Evolutionary conservation across 306 rosid species (phyloP).

Genomic region (Ormosia semicastrata): DNA sequence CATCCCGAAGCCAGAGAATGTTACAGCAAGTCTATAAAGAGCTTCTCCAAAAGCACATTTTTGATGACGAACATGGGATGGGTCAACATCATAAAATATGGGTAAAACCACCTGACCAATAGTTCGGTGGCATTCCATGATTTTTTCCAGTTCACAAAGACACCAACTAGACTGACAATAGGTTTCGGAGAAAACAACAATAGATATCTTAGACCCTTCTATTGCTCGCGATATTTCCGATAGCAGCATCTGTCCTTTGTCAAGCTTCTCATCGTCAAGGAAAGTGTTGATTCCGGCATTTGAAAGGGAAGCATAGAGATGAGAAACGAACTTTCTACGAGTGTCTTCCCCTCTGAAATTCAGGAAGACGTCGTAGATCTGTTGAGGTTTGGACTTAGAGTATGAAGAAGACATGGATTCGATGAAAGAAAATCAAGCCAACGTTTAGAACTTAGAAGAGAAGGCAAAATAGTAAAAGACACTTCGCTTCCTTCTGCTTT

Average conservation of each 20-base stretch:
- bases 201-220: not conserved
- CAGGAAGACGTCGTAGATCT: conserved; percentile 18
- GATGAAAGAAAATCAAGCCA: not conserved
- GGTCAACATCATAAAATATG: not conserved
- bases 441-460: no score
- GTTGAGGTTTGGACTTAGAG: not conserved
- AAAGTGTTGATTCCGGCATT: not conserved
- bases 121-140: not conserved
- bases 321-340: not conserved
- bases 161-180: conserved; percentile 8
- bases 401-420: not conserved
- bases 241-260: not conserved
- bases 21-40: no score
- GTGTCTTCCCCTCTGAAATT: conserved; percentile 18
- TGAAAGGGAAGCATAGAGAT: not conserved
- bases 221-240: not conserved
- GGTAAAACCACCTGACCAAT: not conserved
- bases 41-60: not conserved
- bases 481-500: no score
- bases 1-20: no score
- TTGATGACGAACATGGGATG: not conserved
- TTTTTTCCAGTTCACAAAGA: not conserved
- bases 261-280: not conserved
- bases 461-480: no score
- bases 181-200: not conserved